These are phyloP conservation scores for Ophiocordyceps sinensis DNA, from an alignment of 2,329 filamentous ascomycete genomes.

Conservation along the genomic window DNA sequence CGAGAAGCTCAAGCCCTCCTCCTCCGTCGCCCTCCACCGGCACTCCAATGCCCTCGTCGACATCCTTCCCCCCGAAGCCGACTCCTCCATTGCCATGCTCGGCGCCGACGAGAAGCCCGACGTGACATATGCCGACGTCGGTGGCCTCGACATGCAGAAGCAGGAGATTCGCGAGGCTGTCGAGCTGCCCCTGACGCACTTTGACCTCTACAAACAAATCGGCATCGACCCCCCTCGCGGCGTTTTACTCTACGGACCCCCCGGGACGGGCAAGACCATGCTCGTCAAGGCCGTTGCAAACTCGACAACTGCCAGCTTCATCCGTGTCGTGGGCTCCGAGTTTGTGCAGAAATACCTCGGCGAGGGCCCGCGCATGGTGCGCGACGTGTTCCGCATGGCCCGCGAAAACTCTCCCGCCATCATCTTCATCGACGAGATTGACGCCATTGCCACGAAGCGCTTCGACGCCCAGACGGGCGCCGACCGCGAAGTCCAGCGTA, in stretches of 20 bases:
- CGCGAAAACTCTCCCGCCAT: constrained; percentile 96
- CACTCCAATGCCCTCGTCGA: constrained; percentile 98
- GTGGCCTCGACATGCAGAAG: constrained; percentile 98
- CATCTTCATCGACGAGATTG: constrained; percentile 99
- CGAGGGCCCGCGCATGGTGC: constrained; percentile 96
- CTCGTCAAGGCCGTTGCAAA: constrained; percentile 97
- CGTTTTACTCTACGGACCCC: constrained; percentile 89
- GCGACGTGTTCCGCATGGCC: constrained; percentile 98
- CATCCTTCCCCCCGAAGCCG: constrained; percentile 95
- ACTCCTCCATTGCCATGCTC: constrained; percentile 97
- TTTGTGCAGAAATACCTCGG: constrained; percentile 98
- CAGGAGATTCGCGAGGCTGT: constrained; percentile 98
- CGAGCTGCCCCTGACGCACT: constrained; percentile 90
- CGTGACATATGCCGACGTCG: constrained; percentile 94
- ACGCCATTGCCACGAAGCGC: constrained; percentile 96
- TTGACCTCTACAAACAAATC: constrained; percentile 98
- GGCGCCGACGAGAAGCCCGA: constrained; percentile 95
- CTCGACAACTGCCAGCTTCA: constrained; percentile 95
- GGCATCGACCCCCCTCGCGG: constrained; percentile 96
- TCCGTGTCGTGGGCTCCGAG: constrained; percentile 93
- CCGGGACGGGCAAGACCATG: constrained; percentile 95
- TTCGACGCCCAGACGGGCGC: constrained; percentile 98
- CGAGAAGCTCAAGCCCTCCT: constrained; percentile 94
- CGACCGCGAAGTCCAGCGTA: constrained; percentile 96
- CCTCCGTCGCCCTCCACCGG: constrained; percentile 90